These are phyloP conservation scores for Carex pumila DNA, from an alignment of 176 grass and related monocot species.

Conservation along the genomic window DNA sequence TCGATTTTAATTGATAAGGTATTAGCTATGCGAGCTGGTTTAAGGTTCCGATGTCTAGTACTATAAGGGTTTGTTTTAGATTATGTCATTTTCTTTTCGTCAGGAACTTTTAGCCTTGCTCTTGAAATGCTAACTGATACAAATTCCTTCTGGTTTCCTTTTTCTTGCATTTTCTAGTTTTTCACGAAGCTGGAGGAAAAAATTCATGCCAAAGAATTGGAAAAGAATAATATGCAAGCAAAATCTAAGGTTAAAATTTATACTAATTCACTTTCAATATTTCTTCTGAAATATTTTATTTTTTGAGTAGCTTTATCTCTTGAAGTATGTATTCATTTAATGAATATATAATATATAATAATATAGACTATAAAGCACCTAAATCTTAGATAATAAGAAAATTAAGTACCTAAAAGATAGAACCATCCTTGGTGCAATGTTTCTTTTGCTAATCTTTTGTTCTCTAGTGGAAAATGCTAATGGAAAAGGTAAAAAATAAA, in stretches of 20 bases:
- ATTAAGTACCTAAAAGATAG: not conserved
- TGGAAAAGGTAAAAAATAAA: not conserved
- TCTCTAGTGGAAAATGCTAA: not conserved
- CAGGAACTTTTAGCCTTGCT: not conserved
- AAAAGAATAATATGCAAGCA: slow-evolving; percentile 76
- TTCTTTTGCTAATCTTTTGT: not conserved
- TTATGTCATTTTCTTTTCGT: slow-evolving; percentile 10
- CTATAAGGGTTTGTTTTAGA: not conserved
- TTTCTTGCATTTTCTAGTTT: slow-evolving; percentile 45
- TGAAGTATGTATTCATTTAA: slow-evolving; percentile 12
- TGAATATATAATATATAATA: not conserved
- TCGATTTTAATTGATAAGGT: not conserved
- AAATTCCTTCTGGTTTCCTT: not conserved
- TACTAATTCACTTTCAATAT: not conserved
- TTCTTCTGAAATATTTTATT: slow-evolving; percentile 15
- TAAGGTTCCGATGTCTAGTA: not conserved
- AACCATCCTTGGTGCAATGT: not conserved
- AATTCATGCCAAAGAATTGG: slow-evolving; percentile 75
- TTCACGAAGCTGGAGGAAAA: slow-evolving; percentile 92
- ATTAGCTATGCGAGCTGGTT: not conserved
- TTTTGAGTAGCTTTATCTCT: slow-evolving; percentile 6
- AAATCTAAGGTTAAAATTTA: slow-evolving; percentile 66
- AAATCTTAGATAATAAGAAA: not conserved
- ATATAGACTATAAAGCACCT: not conserved
- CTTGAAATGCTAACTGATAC: not conserved